phyloP scores from a whole-genome alignment of 2,329 filamentous ascomycete species.

The Ophiostoma sp. region DNA sequence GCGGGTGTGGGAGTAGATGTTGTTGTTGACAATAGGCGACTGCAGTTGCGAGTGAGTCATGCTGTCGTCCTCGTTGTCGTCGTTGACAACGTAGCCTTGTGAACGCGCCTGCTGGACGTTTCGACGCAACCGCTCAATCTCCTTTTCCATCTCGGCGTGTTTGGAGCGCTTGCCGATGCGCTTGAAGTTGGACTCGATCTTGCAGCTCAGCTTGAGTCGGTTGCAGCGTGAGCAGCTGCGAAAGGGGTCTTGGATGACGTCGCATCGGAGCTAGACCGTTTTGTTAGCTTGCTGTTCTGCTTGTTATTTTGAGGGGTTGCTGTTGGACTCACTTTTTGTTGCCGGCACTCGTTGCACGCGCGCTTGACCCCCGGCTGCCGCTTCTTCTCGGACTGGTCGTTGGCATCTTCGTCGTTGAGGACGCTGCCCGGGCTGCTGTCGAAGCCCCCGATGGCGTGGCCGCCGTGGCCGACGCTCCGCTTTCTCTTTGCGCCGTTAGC shows the following conservation, averaged over 20 bases:
- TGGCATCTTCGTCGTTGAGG: slow-evolving; percentile 53
- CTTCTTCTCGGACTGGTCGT: slow-evolving; percentile 53
- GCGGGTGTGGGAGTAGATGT: slow-evolving; percentile 54
- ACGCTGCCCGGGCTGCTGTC: slow-evolving; percentile 60
- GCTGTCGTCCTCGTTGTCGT: slow-evolving; percentile 47
- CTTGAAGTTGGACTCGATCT: slow-evolving; percentile 85
- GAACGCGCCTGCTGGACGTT: slow-evolving; percentile 55
- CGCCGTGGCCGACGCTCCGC: slow-evolving; percentile 42
- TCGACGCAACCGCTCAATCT: slow-evolving; percentile 64
- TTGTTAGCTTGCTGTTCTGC: not conserved
- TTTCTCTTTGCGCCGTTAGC: slow-evolving; percentile 55
- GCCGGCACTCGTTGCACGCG: slow-evolving; percentile 78
- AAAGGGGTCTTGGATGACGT: slow-evolving; percentile 77
- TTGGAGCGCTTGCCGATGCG: slow-evolving; percentile 73
- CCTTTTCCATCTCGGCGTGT: slow-evolving; percentile 81
- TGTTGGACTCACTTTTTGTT: slow-evolving; percentile 66
- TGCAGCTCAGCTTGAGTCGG: slow-evolving; percentile 74
- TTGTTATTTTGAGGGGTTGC: not conserved
- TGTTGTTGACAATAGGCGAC: slow-evolving; percentile 52
- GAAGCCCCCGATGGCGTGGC: slow-evolving; percentile 32
- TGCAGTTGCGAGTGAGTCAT: slow-evolving; percentile 47
- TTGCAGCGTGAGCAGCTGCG: slow-evolving; percentile 70
- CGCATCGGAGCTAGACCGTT: slow-evolving; percentile 62
- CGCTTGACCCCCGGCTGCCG: slow-evolving; percentile 67
- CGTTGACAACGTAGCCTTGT: slow-evolving; percentile 47